phyloP scores from a whole-genome alignment of 768 basidiomycete genomes.

The Kwoniella mangroviensis region DNA sequence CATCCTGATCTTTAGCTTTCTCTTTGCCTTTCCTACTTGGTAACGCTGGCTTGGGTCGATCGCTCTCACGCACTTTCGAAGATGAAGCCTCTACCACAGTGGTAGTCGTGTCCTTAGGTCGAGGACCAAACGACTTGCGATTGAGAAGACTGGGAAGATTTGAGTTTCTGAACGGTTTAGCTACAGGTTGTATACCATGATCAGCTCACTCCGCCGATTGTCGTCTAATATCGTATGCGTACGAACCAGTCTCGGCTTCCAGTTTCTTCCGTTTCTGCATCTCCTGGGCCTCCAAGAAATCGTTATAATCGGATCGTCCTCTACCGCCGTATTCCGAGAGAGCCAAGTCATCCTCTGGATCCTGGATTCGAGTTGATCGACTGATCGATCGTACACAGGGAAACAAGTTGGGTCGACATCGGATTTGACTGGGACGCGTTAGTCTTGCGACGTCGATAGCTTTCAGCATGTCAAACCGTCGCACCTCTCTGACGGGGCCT shows the following conservation, averaged over 20 bases:
- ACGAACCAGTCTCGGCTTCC: neutral
- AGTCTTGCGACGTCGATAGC: conserved; percentile 30
- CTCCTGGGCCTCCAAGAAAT: neutral
- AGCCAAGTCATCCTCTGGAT: neutral
- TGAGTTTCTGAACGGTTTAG: neutral
- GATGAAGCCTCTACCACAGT: conserved; percentile 1
- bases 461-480: conserved; percentile 12
- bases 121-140: conserved; percentile 13
- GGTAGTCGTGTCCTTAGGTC: neutral
- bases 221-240: neutral
- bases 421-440: conserved; percentile 35
- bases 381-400: conserved; percentile 11
- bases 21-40: conserved; percentile 34
- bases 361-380: neutral
- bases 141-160: conserved; percentile 16
- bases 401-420: conserved; percentile 29
- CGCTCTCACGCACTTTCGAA: neutral
- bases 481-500: neutral
- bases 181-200: neutral
- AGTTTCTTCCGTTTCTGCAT: neutral
- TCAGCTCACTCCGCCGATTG: neutral
- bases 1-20: conserved; percentile 19
- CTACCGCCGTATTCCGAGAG: neutral
- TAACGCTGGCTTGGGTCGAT: neutral
- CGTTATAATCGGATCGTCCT: neutral